Conservation (phyloP, 2,329 filamentous ascomycete genomes). For the Trichophyton equinum region DNA sequence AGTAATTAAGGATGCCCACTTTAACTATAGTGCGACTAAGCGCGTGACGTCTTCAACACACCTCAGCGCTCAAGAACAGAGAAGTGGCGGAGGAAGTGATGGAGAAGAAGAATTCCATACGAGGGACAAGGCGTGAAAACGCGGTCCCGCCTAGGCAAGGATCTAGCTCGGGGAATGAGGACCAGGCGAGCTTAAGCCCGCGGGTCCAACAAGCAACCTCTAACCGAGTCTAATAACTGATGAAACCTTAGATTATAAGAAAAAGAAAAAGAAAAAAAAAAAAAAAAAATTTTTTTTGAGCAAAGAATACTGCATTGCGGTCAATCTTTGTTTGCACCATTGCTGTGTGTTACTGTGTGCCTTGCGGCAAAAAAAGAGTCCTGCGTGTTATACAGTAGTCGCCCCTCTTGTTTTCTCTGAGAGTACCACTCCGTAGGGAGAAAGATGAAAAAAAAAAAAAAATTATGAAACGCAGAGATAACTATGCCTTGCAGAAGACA, state of each 20-base stretch:
- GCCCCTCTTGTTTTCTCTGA: not conserved
- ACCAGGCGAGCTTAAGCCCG: not conserved
- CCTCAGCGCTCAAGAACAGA: not conserved
- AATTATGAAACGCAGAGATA: not conserved
- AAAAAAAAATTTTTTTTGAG: too few species aligned
- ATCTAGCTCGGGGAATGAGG: not conserved
- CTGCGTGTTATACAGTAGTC: not conserved
- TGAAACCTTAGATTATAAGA: constrained; percentile 1
- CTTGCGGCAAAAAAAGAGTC: not conserved
- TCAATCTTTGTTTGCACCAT: not conserved
- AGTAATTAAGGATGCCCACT: not conserved
- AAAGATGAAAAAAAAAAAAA: not conserved
- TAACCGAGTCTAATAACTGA: not conserved
- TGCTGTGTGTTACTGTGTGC: not conserved
- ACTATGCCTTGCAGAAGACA: not conserved
- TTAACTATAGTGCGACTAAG: not conserved
- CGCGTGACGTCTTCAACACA: not conserved
- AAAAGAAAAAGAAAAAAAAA: not conserved
- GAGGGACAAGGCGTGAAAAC: not conserved
- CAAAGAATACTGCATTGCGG: too few species aligned
- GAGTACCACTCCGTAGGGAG: not conserved
- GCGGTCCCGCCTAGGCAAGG: not conserved
- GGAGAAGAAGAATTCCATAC: not conserved
- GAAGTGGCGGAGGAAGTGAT: not conserved
- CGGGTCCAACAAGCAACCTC: not conserved